Evolutionary conservation across 2,329 filamentous ascomycete species (phyloP), one percentile per base, ranked within the genome.

Genomic region (Zasmidium citrigriseum): DNA sequence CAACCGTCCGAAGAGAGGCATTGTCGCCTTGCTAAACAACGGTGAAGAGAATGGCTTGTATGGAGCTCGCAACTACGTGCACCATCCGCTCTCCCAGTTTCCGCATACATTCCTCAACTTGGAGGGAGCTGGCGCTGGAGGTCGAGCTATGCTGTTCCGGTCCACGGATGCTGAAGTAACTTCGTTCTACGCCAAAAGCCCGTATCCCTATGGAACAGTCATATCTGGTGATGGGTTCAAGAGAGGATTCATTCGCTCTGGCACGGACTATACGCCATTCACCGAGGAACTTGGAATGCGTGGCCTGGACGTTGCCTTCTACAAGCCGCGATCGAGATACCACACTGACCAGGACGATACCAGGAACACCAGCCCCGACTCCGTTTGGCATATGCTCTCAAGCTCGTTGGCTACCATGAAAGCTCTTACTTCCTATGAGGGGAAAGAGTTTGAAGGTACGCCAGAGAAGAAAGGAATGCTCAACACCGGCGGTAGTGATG

Each of bases 341-440:
- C 95, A 99, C 72, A 98, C 93, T 0, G 84, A 91, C 60, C 86
- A 96, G 70, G 95, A 99, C 72, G 91, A 96, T 70, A 82, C 87
- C 2, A 85, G 85, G 41, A 91, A 97, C 74, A 89, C 92, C 0
- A 89, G 86, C n/a, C 68, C 75, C 12, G 78, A 83, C 52, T 86
- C 85, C 2, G 75, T 98, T 20, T 98, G 93, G 93, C 93, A 98
- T 73, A 98, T 99, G 95, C 81, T 99, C 38, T 96, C 91, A 38
- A 88, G 88, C 14, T 86, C 92, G 4, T 77, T 97, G 22, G 84
- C 87, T 5, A 95, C 93, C 0, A 86, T 90, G 21, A 82, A 88
- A 67, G 81, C 81, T 1, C 80, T 98, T 46, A 88, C 91, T 0
- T 83, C 85, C 14, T 85, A 91, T 65, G 86, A 83, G 0, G 87